Evolutionary conservation across 768 basidiomycete species (phyloP).

Genomic region (Trametes cinnabarina): DNA sequence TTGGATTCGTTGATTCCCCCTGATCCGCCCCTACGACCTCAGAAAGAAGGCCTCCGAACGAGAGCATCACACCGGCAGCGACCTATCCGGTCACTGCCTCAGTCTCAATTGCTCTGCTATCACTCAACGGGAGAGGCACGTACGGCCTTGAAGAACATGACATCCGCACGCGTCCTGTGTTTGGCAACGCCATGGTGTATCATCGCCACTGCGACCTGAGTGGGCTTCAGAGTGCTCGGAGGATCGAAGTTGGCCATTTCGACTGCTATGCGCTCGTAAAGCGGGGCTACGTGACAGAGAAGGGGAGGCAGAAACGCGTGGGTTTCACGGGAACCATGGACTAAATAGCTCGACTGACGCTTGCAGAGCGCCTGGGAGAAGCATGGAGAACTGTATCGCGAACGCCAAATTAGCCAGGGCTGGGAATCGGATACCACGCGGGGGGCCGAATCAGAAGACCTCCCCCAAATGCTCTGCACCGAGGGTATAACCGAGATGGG

Average conservation of each 20-base stretch:
- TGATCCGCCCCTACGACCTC: conserved; percentile 63
- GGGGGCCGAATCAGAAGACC: conserved; percentile 6
- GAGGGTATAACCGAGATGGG: not conserved
- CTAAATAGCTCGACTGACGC: conserved; percentile 13
- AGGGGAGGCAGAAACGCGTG: not conserved
- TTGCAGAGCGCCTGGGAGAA: conserved; percentile 9
- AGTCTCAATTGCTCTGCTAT: not conserved
- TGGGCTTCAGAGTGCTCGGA: conserved; percentile 54
- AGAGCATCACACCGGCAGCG: conserved; percentile 69
- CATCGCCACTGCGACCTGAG: conserved; percentile 55
- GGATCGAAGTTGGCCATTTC: conserved; percentile 21
- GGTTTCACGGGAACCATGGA: not conserved
- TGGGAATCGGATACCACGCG: not conserved
- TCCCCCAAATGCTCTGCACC: not conserved
- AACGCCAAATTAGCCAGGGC: not conserved
- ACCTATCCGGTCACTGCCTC: too few species aligned
- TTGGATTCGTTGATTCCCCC: conserved; percentile 47
- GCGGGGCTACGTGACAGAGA: not conserved
- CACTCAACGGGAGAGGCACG: conserved; percentile 19
- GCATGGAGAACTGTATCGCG: not conserved
- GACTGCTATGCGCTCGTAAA: not conserved
- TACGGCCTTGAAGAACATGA: conserved; percentile 68
- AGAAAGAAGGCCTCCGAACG: conserved; percentile 67
- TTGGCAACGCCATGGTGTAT: conserved; percentile 58
- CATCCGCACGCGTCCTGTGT: conserved; percentile 60